phyloP scores from a whole-genome alignment of 805 yeast genomes.

The Barnettozyma pratensis region DNA sequence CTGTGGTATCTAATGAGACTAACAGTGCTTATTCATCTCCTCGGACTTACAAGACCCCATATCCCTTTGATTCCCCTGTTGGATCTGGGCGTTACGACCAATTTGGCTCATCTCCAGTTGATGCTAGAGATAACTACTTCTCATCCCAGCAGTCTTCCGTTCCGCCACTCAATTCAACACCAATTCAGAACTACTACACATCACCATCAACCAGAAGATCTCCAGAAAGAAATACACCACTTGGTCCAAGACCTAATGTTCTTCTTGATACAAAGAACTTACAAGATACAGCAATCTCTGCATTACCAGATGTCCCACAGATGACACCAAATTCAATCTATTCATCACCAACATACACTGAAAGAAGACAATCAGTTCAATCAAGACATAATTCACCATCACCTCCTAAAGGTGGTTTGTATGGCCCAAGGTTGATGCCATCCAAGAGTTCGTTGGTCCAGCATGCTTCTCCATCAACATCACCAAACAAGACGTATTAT shows the following conservation, averaged over 20 bases:
- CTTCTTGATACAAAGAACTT: slow-evolving; percentile 11
- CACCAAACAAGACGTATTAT: slow-evolving; percentile 23
- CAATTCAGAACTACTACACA: not conserved
- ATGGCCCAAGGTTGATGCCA: slow-evolving; percentile 22
- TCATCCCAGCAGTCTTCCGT: not conserved
- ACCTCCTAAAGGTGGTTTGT: slow-evolving; percentile 12
- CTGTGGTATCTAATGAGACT: not conserved
- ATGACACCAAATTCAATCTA: slow-evolving; percentile 11
- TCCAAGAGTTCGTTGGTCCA: slow-evolving; percentile 4
- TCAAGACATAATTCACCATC: slow-evolving; percentile 14
- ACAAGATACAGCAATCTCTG: slow-evolving; percentile 12
- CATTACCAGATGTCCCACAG: slow-evolving; percentile 21
- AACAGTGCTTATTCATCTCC: not conserved
- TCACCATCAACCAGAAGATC: slow-evolving; percentile 7
- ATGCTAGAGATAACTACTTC: slow-evolving; percentile 2
- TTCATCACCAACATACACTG: not conserved
- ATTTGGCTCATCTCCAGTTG: slow-evolving; percentile 7
- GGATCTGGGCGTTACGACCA: slow-evolving; percentile 7
- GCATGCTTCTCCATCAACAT: slow-evolving; percentile 17
- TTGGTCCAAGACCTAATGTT: not conserved
- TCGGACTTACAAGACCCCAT: slow-evolving; percentile 1
- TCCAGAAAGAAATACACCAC: slow-evolving; percentile 6
- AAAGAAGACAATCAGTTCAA: not conserved
- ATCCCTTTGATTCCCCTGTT: slow-evolving; percentile 2
- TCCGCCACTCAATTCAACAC: not conserved